These are phyloP conservation scores for Nothopassalora personata DNA, from an alignment of 2,329 filamentous ascomycete species.

Conservation along the genomic window DNA sequence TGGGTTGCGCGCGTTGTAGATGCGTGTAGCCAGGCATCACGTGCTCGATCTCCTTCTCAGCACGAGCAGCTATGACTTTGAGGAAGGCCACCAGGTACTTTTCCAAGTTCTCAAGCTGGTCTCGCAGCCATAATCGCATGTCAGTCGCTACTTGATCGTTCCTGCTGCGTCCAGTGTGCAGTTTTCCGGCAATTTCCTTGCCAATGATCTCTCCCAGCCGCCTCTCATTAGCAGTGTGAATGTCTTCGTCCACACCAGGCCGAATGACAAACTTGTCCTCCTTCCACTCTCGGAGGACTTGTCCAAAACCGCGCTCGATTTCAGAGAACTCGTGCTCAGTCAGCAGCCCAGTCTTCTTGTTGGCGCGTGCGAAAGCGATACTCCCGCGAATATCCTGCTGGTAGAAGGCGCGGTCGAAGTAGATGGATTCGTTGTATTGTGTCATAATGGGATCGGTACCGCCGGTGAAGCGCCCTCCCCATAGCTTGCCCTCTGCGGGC, in stretches of 20 bases:
- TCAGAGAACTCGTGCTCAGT: slow-evolving; percentile 65
- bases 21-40: slow-evolving; percentile 89
- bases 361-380: slow-evolving; percentile 77
- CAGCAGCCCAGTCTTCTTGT: slow-evolving; percentile 69
- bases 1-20: slow-evolving; percentile 73
- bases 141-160: slow-evolving; percentile 90
- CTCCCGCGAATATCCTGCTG: slow-evolving; percentile 74
- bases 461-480: slow-evolving; percentile 61
- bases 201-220: slow-evolving; percentile 73
- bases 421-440: slow-evolving; percentile 75
- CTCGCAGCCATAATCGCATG: slow-evolving; percentile 82
- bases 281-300: slow-evolving; percentile 50
- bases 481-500: slow-evolving; percentile 45
- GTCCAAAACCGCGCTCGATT: slow-evolving; percentile 66
- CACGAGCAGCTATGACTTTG: slow-evolving; percentile 61
- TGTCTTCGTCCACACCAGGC: slow-evolving; percentile 49
- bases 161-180: slow-evolving; percentile 79
- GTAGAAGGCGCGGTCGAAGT: slow-evolving; percentile 72
- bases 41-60: slow-evolving; percentile 68
- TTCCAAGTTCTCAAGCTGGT: slow-evolving; percentile 67
- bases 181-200: slow-evolving; percentile 77
- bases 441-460: slow-evolving; percentile 81
- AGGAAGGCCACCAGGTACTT: slow-evolving; percentile 63
- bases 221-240: slow-evolving; percentile 52
- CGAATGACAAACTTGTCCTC: slow-evolving; percentile 42